Percentiles rank a stretch among this genome's conserved stretches.
Evolutionary conservation across 139 green algal genomes (phyloP).

Genomic region (Chlorella sp.): DNA sequence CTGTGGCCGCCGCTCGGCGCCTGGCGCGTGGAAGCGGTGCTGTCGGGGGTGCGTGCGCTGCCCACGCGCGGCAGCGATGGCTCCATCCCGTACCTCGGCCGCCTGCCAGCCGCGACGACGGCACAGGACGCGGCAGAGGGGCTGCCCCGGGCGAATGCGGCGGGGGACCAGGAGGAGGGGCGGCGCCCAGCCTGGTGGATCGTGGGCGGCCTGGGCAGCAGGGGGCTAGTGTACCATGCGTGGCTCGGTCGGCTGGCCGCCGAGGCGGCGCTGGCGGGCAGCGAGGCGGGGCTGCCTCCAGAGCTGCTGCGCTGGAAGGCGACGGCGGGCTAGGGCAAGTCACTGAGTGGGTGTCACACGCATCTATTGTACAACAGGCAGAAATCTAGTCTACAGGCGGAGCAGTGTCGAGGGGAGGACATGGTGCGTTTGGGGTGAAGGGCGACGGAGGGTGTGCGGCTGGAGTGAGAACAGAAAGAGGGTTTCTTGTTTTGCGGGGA

Average conservation of each 20-base stretch:
- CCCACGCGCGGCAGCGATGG: slow-evolving; percentile 61
- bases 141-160: neutral
- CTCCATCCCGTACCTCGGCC: slow-evolving; percentile 66
- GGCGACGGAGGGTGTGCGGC: too few relatives aligned
- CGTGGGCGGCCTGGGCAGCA: slow-evolving; percentile 71
- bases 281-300: slow-evolving; percentile 37
- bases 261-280: slow-evolving; percentile 47
- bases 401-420: too few relatives aligned
- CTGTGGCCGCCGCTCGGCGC: slow-evolving; percentile 56
- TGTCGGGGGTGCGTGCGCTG: slow-evolving; percentile 72
- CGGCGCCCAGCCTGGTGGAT: slow-evolving; percentile 53
- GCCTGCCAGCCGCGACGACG: slow-evolving; percentile 15
- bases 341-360: too few relatives aligned
- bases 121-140: neutral
- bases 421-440: too few relatives aligned
- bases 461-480: too few relatives aligned
- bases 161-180: neutral
- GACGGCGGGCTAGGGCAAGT: neutral
- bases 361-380: too few relatives aligned
- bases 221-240: slow-evolving; percentile 88
- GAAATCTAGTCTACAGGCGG: too few relatives aligned
- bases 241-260: slow-evolving; percentile 67
- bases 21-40: slow-evolving; percentile 40
- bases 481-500: too few relatives aligned
- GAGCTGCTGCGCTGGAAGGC: slow-evolving; percentile 56